Evolutionary conservation across 140 eudicot species (phyloP), one percentile per base, ranked within the genome.

Genomic region (Erigeron philadelphicus): DNA sequence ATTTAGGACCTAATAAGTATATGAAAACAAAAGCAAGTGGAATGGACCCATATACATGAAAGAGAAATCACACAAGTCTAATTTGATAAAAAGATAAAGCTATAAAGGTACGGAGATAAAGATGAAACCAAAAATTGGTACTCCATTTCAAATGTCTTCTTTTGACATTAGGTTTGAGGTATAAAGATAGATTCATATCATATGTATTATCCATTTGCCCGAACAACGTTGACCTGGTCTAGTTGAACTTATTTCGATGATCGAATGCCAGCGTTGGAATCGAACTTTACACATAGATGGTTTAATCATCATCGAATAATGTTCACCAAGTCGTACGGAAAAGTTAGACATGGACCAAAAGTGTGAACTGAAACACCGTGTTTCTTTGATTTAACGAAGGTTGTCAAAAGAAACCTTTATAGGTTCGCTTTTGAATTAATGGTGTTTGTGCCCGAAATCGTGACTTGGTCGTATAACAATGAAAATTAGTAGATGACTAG

Each of bases 101-200:
- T 62, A n/a, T 53, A 53, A 53, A 53, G 25, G 25, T 53, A 66
- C 71, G 48, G 50, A 1, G 67, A 56, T 71, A 77, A 77, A 77
- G 81, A 46, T 71, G 77, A 56, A 77, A 64, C 72, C 65, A 77
- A 77, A 77, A 54, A 64, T 77, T 57, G 61, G 77, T 45, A 62
- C 38, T 31, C 38, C 38, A 31, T 38, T 50, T 76, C 65, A 61
- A 31, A 70, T 57, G 21, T 38, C 38, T 9, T 16, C 55, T 13
- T 64, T 45, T 76, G 64, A 19, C 55, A 76, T 70, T 38, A 68
- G 41, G 13, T 49, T 55, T 6, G 46, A 23, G 38, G 46, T 50
- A 52, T 60, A 76, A 76, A 69, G 71, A 53, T 69, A 9, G 66
- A 43, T 69, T 31, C 44, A 38, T 46, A 70, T 53, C 38, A 25